Base-by-base conservation (phyloP, 225 moss, liverwort and hornwort genomes). In the Anthoceros angustus region DNA sequence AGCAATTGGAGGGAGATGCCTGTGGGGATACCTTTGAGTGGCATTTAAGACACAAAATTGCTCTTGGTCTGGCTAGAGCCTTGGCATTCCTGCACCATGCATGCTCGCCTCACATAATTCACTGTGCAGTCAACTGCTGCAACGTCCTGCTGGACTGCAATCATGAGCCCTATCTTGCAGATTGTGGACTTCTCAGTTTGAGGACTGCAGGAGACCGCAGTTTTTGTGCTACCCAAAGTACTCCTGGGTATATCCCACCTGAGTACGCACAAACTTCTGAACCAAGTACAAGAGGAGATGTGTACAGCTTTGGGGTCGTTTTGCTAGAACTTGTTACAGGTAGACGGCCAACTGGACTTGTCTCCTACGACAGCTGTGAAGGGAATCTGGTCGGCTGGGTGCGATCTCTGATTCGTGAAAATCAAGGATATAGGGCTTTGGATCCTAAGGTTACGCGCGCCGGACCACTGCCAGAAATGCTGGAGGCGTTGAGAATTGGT, bases 361-460 rank as follows among this genome's bases (percentile, higher is more conserved):
- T 80, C 40, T 87, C 84, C 61, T 82, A 76, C n/a, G 93, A 93
- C 43, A 90, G 87, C 70, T 87, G 72, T 15, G 89, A 89, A 5
- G 93, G 87, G 45, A 86, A 86, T 23, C 66, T 93, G 2, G 93
- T 93, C 5, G 89, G 93, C 0, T 93, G 93, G 93, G 87, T 89
- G 7, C 85, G 93, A 5, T 62, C 87, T 4, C 64, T 83, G 64
- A 81, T 89, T 46, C 77, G 71, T 67, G 93, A 89, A 10, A 84
- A 81, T 40, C 76, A 74, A 16, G 87, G 82, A 8, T 83, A 82
- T 61, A 89, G 80, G 62, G 82, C 85, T 49, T 69, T 93, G 71
- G 93, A 93, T 71, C 82, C 80, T 10, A 85, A 80, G 71, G 45
- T 92, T 65, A 76, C 81, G 0, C 81, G 70, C 62, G 64, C 68